These are phyloP conservation scores for Collybia nuda DNA, from an alignment of 768 basidiomycete genomes.

Conservation along the genomic window DNA sequence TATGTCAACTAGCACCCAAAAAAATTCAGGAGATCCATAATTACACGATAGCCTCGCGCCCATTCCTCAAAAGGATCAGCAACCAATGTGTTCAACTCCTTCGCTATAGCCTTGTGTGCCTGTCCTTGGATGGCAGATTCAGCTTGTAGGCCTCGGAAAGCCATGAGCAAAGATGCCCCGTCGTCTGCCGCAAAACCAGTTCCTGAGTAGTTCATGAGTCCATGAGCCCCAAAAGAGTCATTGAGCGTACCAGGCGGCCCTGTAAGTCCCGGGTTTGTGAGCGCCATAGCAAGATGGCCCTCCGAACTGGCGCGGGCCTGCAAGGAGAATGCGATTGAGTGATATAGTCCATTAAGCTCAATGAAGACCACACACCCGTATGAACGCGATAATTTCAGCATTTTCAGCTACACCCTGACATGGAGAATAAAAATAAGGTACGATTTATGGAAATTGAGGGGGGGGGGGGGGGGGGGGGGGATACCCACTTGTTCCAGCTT, in stretches of 20 bases:
- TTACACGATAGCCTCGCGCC: constrained; percentile 73
- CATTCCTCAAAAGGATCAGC: constrained; percentile 80
- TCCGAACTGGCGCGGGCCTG: constrained; percentile 78
- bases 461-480: too few species aligned
- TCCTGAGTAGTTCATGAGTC: constrained; percentile 30
- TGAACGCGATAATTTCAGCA: constrained; percentile 79
- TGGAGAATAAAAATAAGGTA: constrained; percentile 13
- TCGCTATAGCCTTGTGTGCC: constrained; percentile 67
- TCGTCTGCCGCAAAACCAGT: constrained; percentile 78
- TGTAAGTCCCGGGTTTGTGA: constrained; percentile 51
- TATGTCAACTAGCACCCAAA: constrained; percentile 9
- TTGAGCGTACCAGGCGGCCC: constrained; percentile 45
- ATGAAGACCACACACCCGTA: constrained; percentile 55
- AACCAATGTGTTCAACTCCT: constrained; percentile 74
- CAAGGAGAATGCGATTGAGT: constrained; percentile 3
- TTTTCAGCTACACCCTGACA: constrained; percentile 79
- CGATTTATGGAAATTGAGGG: constrained; percentile 1
- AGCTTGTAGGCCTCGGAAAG: constrained; percentile 77
- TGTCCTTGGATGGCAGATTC: constrained; percentile 75
- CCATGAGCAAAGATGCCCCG: constrained; percentile 77
- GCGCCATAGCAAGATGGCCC: constrained; percentile 55
- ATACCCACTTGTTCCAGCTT: constrained; percentile 72
- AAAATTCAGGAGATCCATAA: constrained; percentile 12
- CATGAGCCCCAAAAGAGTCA: neutral
- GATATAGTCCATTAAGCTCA: neutral